Evolutionary conservation across 163 green algal genomes (phyloP), one percentile per base, ranked within the genome.

Genomic region (Volvox carteri): DNA sequence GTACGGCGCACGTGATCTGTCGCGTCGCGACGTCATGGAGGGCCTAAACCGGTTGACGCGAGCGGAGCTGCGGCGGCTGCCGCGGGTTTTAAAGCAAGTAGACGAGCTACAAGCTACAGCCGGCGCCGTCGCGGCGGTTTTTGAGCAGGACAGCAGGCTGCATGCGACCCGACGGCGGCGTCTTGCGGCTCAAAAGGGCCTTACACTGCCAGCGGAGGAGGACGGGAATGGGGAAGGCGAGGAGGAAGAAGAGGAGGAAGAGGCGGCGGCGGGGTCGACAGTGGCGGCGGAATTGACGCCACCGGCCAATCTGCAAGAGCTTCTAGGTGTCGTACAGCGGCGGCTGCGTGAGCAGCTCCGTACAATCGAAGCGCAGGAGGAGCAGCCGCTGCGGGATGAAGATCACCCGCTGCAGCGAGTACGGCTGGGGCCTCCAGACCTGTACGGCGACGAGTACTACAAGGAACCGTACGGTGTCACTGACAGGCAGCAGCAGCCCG

Each of bases 101-200:
- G 9, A 18, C 46, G 35, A 30, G 65, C 19, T 87, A 23, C 65
- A 87, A 46, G 21, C 25, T 1, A 42, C 3, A 30, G 42, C 73
- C 0, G 21, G 9, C 23, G 16, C 23, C 1, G 11, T 56, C 8
- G 65, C 67, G 5, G 67, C 30, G 65, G 46, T 28, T 33, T 41
- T n/a, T 1, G 46, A 80, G 35, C 8, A 73, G 65, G 2, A 72
- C 1, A 9, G 39, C 19, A 62, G 81, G 12, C 9, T 70, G 1
- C 2, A 18, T 0, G 35, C 46, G 19, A 19, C 11, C 0, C 81
- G 81, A 3, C 62, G 23, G 8, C 46, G 35, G 28, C 81, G 81
- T 23, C 46, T 77, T 6, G 81, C 81, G 3, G 65, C 65, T 1
- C 81, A 87, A 35, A 87, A 80, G 48, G 81, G 81, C 19, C 65